Evolutionary conservation across 495 filamentous ascomycete genomes (phyloP).

Genomic region (Aspergillus indologenus): DNA sequence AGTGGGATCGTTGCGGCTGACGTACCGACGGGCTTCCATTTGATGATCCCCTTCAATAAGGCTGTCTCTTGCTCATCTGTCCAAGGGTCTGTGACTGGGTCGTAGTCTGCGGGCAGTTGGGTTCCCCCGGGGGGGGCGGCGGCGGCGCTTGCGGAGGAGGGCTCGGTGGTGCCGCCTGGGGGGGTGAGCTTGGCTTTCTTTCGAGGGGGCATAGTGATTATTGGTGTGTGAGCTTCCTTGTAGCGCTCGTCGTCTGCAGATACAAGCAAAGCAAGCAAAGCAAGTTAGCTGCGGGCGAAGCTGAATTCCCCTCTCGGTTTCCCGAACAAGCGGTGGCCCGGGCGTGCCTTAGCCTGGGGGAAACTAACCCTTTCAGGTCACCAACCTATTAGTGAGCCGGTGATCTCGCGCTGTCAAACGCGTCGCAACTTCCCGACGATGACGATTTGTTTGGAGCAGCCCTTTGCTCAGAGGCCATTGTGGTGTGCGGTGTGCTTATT

Average conservation of each 20-base stretch:
- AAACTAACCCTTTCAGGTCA: conserved; percentile 12
- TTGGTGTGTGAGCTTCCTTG: not conserved
- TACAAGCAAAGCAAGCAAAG: no score
- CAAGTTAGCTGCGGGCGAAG: conserved; percentile 4
- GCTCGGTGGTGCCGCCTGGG: conserved; percentile 41
- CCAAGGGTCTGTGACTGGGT: conserved; percentile 70
- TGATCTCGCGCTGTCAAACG: conserved; percentile 24
- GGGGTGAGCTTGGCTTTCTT: conserved; percentile 53
- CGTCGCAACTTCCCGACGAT: conserved; percentile 11
- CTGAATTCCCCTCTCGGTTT: conserved; percentile 13
- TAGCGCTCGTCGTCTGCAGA: not conserved
- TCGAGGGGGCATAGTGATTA: conserved; percentile 65
- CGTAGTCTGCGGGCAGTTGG: conserved; percentile 38
- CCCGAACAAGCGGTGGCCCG: conserved; percentile 32
- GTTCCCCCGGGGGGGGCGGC: conserved; percentile 34
- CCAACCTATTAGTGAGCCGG: conserved; percentile 23
- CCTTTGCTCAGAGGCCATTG: not conserved
- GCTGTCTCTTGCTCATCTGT: conserved; percentile 92
- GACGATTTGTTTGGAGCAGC: conserved; percentile 5
- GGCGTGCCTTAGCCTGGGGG: conserved; percentile 21
- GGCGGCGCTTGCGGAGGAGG: conserved; percentile 35
- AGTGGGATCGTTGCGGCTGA: no score
- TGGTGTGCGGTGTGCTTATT: no score
- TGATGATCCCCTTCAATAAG: conserved; percentile 83
- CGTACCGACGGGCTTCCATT: conserved; percentile 91